Percentiles rank a stretch among this genome's conserved stretches.
Conservation (phyloP, 106 monocot species). For the Dioscorea zingiberensis region DNA sequence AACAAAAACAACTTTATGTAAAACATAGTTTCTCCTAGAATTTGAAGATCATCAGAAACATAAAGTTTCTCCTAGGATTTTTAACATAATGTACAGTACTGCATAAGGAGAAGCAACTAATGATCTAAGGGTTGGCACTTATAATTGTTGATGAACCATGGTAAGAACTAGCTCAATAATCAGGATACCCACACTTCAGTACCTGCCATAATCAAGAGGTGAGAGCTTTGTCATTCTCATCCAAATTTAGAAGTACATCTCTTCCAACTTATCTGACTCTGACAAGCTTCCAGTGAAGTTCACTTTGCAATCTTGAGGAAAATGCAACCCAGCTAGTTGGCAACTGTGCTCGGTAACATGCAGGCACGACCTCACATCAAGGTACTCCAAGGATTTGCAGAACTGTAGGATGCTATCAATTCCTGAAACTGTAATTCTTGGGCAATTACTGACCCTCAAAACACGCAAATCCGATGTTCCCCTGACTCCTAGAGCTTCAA, state of each 20-base stretch:
- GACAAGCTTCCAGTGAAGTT: conserved; percentile 55
- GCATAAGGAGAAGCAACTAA: background rate
- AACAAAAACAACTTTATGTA: too few species aligned
- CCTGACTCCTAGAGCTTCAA: conserved; percentile 30
- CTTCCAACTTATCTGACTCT: conserved; percentile 25
- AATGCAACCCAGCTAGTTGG: conserved; percentile 63
- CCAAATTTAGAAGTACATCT: conserved; percentile 42
- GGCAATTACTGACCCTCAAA: conserved; percentile 52
- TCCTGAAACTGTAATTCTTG: conserved; percentile 53
- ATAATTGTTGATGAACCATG: background rate
- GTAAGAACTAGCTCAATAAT: background rate
- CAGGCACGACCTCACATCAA: conserved; percentile 71
- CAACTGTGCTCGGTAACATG: conserved; percentile 49
- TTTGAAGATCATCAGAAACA: too few species aligned
- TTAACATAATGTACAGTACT: too few species aligned
- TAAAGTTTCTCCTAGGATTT: too few species aligned
- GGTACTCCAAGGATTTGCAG: conserved; percentile 51
- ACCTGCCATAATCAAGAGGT: background rate
- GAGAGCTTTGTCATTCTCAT: background rate
- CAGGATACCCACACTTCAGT: background rate
- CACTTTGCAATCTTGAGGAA: conserved; percentile 47
- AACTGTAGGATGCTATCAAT: conserved; percentile 40
- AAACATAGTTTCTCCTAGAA: too few species aligned
- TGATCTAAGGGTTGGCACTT: background rate
- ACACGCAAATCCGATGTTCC: conserved; percentile 45